phyloP scores from a whole-genome alignment of 1,139 yeast genomes.

The Yamadazyma pseudoaaseri region DNA sequence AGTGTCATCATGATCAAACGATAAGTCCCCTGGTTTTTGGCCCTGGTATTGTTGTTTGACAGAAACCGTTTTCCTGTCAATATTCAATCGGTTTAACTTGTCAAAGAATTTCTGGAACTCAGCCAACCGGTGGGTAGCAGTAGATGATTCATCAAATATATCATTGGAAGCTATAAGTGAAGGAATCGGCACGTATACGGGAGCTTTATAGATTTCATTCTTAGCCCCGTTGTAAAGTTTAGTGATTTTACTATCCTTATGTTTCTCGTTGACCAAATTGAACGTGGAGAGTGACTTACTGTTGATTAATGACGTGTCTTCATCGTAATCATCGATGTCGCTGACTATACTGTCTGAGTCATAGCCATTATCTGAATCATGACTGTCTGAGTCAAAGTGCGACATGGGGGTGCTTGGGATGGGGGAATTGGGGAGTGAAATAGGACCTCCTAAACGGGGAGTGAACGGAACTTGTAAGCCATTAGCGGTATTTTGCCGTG shows the following conservation, averaged over 20 bases:
- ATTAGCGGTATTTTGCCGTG: constrained; percentile 24
- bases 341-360: constrained; percentile 15
- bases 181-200: constrained; percentile 17
- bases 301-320: constrained; percentile 7
- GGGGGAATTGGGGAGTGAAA: constrained; percentile 15
- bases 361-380: constrained; percentile 21
- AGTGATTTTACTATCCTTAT: constrained; percentile 20
- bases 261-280: constrained; percentile 18
- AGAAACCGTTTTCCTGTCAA: constrained; percentile 11
- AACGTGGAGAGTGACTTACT: constrained; percentile 22
- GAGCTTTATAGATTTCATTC: constrained; percentile 33
- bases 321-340: constrained; percentile 18
- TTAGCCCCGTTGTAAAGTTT: constrained; percentile 36
- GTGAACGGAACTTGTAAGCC: constrained; percentile 5
- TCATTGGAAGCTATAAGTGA: constrained; percentile 4
- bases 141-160: constrained; percentile 14
- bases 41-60: constrained; percentile 36
- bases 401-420: constrained; percentile 4
- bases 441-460: constrained; percentile 12
- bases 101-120: constrained; percentile 25
- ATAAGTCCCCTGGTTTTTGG: constrained; percentile 37
- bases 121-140: constrained; percentile 27
- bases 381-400: constrained; percentile 14
- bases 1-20: constrained; percentile 35
- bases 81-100: constrained; percentile 12